These are phyloP conservation scores for Dunaliella salina DNA, from an alignment of 163 green algal species.

Conservation along the genomic window DNA sequence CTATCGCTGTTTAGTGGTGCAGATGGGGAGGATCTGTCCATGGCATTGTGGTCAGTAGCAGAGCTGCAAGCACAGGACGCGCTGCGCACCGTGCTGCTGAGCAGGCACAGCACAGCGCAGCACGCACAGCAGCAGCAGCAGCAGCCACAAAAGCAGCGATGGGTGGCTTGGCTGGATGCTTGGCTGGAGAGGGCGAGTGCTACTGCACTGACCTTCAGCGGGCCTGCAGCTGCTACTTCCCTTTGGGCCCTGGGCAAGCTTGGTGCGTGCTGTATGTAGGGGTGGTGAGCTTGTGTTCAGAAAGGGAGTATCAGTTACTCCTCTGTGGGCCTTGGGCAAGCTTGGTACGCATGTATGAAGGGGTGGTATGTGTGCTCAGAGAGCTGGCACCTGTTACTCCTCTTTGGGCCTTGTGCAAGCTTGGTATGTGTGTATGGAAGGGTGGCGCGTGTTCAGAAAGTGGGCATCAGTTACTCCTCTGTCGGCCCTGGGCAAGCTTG, in stretches of 20 bases:
- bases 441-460: no score
- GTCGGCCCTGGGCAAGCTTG: no score
- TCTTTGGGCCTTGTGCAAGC: no score
- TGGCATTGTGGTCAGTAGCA: slow-evolving; percentile 16
- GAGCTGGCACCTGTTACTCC: no score
- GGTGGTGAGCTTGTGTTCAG: neutral
- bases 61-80: neutral
- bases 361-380: no score
- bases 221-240: neutral
- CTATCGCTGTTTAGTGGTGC: neutral
- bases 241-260: neutral
- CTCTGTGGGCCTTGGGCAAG: no score
- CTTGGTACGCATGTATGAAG: no score
- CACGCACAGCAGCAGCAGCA: neutral
- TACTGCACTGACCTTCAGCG: neutral
- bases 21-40: slow-evolving; percentile 13
- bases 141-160: neutral
- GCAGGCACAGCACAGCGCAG: neutral
- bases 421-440: no score
- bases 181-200: neutral
- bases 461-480: no score
- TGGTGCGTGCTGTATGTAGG: neutral
- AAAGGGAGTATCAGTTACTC: no score
- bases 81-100: neutral
- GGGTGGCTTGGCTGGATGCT: neutral